Evolutionary conservation across 2,329 filamentous ascomycete species (phyloP), one percentile per base, ranked within the genome.

Genomic region (Xylaria sp.): DNA sequence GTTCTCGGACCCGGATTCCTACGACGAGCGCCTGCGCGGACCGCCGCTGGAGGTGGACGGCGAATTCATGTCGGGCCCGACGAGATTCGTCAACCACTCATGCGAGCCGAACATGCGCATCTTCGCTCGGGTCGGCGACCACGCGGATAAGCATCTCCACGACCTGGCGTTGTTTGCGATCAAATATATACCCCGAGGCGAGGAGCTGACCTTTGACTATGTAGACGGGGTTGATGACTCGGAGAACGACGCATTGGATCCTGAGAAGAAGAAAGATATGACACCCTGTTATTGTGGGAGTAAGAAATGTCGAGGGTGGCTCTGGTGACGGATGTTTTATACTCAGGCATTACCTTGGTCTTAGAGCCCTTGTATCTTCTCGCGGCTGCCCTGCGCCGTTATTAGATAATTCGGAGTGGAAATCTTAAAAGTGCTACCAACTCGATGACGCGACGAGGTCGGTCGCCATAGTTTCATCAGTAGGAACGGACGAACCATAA

Each of bases 141-240:
- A 90, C 56, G 83, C 88, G 0, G 88, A 92, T 64, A 85, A 85
- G 54, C 81, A 85, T 43, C 78, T 92, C 6, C 91, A 93, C 68
- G 88, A 92, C 56, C 74, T 93, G 44, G 90, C 89, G 0, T 80
- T 93, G 55, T 93, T 93, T 64, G 89, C 90, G 0, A 80, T 86
- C 24, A 74, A 79, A 39, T 80, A 89, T 48, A 90, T 93, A 22
- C 72, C 75, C 0, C 79, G 80, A 1, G 83, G 82, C 1, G 83
- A 87, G 26, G 90, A 94, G 69, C 72, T 94, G 26, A 92, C 88
- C 0, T 93, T 94, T 67, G 89, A 93, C 64, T 94, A 94, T 63
- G 78, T 89, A 5, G 87, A 89, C 61, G 85, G 85, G 7, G 78
- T 84, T 20, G 80, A 82, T 7, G 75, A 76, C 18, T 69, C 76